Base-by-base conservation (phyloP, 352 stramenopile species). In the Globisporangium splendens region DNA sequence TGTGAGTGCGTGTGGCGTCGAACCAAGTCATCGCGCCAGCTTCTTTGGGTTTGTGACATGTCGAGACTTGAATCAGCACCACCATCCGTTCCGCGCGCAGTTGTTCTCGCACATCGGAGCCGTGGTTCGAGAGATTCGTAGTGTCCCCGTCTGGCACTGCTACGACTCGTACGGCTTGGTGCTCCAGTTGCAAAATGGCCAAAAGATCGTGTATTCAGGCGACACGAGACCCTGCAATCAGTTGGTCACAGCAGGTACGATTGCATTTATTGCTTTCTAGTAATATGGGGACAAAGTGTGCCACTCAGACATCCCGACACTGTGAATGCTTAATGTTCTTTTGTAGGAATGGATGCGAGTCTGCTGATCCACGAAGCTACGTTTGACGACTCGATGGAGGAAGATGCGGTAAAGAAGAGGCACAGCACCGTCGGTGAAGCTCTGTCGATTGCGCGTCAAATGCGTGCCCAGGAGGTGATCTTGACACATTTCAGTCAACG, bases 361-460 rank as follows among this genome's bases (percentile, higher is more conserved):
- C 51, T 99, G 47, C 72, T 99, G 14, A 96, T 99, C 63, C 96
- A 99, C 61, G 96, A 99, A 77, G 96, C 96, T 41, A 99, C 96
- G 2, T 99, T 99, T 66, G 96, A 98, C 35, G 90, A 98, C 78
- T 83, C 84, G 50, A 97, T 98, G 89, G 74, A 92, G 60, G 76
- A 96, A 10, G 93, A 99, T 57, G 96, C 96, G 0, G 59, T 82
- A 11, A 73, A 86, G 50, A 98, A 98, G 74, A 84, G 86, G 33
- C 96, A 99, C 77, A 96, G 77, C 43, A 99, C 96, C 0, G 87
- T 98, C 14, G 73, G 82, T 8, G 89, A 99, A 61, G 96, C 96
- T 0, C 65, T 98, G 12, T 61, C 77, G 13, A 78, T 98, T 38
- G 93, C 81, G 5, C 59, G 70, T 21, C 53, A 68, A 42, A 75